Evolutionary conservation across 1,284 basidiomycete genomes (phyloP), one percentile per base, ranked within the genome.

Genomic region (Ustilago cynodontis): DNA sequence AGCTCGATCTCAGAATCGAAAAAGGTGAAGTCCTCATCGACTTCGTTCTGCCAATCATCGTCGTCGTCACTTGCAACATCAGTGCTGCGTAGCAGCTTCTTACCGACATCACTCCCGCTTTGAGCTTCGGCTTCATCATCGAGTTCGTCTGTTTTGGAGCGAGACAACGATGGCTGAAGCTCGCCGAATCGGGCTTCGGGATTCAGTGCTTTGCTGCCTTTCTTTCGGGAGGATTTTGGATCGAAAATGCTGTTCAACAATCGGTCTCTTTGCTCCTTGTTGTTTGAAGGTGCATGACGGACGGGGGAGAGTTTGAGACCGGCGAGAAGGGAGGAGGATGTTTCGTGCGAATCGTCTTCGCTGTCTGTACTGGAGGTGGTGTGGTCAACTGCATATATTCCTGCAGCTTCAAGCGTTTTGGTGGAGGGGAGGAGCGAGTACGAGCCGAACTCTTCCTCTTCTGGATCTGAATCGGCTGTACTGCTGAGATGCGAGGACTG

Each of bases 21-120:
- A n/a, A 75, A 75, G 24, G 72, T 74, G 20, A 65, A 75, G 37
- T 70, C 67, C 26, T 70, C 33, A 18, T 75, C 72, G 47, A 75
- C 67, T 24, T 63, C 72, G 35, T 75, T 59, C 8, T 64, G 62
- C 72, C 72, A 75, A 37, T 75, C 71, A 24, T 73, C 71, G 43
- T 73, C 71, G 56, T 74, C 66, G 59, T 65, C 66, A 29, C 31
- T 33, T 33, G n/a, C 39, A 0, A 37, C 41, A n/a, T 14, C 24
- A 8, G 29, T 16, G 7, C 18, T n/a, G 24, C 16, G 16, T 49
- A 4, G 7, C 13, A 5, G 24, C 11, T 2, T 22, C n/a, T n/a
- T 47, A 29, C 7, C n/a, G 35, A 7, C 29, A 3, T 31, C 28
- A 35, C 11, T 58, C 4, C 9, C 14, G 41, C 20, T 28, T 9